Conservation (phyloP, 2,329 filamentous ascomycete genomes). For the Fusarium oxysporum region DNA sequence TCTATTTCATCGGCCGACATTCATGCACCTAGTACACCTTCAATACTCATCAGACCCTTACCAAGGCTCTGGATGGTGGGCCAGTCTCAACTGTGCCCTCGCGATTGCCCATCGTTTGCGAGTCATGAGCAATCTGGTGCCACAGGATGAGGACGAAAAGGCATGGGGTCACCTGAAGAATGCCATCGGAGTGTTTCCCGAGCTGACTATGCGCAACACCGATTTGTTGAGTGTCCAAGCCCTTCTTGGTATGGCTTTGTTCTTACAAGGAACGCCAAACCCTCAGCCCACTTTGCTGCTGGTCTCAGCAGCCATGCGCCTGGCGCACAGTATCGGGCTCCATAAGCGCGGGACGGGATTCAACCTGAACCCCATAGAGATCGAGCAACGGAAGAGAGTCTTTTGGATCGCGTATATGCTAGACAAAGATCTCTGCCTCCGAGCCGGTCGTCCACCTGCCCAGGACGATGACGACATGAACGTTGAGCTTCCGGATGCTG, state of each 20-base stretch:
- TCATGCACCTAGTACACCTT: slow-evolving; percentile 95
- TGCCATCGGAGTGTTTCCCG: slow-evolving; percentile 90
- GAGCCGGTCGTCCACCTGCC: slow-evolving; percentile 68
- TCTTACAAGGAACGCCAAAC: slow-evolving; percentile 96
- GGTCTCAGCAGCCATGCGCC: slow-evolving; percentile 87
- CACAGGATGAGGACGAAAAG: slow-evolving; percentile 91
- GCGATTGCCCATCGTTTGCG: slow-evolving; percentile 94
- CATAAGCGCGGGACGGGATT: slow-evolving; percentile 95
- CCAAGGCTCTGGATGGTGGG: slow-evolving; percentile 98
- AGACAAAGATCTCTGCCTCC: slow-evolving; percentile 72
- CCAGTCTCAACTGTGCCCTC: slow-evolving; percentile 90
- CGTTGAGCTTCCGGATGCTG: slow-evolving; percentile 90
- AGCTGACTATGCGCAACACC: slow-evolving; percentile 95
- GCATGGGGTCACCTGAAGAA: slow-evolving; percentile 98
- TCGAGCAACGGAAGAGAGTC: slow-evolving; percentile 82
- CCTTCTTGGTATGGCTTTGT: slow-evolving; percentile 90
- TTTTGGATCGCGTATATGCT: slow-evolving; percentile 76
- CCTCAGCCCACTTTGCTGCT: slow-evolving; percentile 94
- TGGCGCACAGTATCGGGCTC: slow-evolving; percentile 93
- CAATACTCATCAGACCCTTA: slow-evolving; percentile 95
- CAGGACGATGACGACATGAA: slow-evolving; percentile 85
- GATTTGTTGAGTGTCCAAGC: slow-evolving; percentile 96
- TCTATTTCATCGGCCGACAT: slow-evolving; percentile 95
- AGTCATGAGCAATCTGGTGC: slow-evolving; percentile 94
- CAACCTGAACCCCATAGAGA: slow-evolving; percentile 91